Conservation (phyloP, 2,329 filamentous ascomycete genomes). For the Pseudodiploospora longispora region DNA sequence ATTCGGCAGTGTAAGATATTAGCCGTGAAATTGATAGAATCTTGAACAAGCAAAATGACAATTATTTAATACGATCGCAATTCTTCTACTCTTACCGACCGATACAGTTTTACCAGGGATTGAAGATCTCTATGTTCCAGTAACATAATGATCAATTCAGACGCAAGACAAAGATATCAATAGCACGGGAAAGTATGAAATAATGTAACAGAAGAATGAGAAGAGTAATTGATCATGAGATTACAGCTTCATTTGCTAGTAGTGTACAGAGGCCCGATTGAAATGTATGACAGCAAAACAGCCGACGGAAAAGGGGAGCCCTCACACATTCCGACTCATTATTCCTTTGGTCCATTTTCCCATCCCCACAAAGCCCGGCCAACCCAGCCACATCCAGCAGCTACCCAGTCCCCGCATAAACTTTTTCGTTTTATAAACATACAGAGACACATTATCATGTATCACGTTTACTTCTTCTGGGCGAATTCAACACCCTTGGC, state of each 20-base stretch:
- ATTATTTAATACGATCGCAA: too few species aligned
- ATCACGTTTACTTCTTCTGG: conserved; percentile 31
- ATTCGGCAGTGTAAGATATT: too few species aligned
- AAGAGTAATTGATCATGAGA: neutral
- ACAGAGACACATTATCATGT: conserved; percentile 1
- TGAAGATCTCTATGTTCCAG: too few species aligned
- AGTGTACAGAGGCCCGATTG: conserved; percentile 25
- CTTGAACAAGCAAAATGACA: too few species aligned
- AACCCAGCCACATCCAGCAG: conserved; percentile 9
- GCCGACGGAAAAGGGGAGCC: conserved; percentile 14
- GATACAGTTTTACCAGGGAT: too few species aligned
- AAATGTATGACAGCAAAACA: conserved; percentile 26
- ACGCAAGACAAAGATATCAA: too few species aligned
- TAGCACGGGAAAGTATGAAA: too few species aligned
- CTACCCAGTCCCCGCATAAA: conserved; percentile 5
- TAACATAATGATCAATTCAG: too few species aligned
- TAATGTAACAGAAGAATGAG: neutral
- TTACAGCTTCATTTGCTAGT: conserved; percentile 18
- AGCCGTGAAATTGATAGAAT: too few species aligned
- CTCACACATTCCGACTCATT: conserved; percentile 15
- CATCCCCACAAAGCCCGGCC: conserved; percentile 9
- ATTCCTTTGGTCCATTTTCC: conserved; percentile 6
- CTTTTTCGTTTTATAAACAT: conserved; percentile 2
- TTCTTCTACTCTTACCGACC: too few species aligned
- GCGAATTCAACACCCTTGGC: conserved; percentile 70